Percentiles rank a stretch among this genome's conserved stretches.
phyloP scores from a whole-genome alignment of 2,329 filamentous ascomycete genomes.

The Aspergillus japonicus region DNA sequence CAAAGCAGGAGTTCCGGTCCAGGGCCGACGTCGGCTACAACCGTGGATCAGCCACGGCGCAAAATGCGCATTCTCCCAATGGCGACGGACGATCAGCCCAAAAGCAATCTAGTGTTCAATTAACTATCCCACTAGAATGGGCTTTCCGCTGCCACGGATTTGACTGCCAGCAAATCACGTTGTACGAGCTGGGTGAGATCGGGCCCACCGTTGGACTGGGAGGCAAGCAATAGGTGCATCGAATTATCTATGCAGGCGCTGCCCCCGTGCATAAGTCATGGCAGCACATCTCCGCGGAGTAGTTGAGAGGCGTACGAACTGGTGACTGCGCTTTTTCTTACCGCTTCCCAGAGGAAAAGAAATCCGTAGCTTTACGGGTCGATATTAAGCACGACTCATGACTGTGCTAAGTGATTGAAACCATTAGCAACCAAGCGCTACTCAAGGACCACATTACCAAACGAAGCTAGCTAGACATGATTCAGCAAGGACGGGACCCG shows the following conservation, averaged over 20 bases:
- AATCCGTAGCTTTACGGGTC: background rate
- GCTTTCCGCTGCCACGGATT: slow-evolving; percentile 14
- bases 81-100: background rate
- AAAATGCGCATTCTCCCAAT: background rate
- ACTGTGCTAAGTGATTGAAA: background rate
- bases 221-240: background rate
- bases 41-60: background rate
- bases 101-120: background rate
- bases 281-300: background rate
- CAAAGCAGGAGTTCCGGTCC: background rate
- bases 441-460: background rate
- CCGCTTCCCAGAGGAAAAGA: background rate
- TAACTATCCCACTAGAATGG: slow-evolving; percentile 12
- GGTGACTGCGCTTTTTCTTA: background rate
- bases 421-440: background rate
- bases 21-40: background rate
- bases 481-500: background rate
- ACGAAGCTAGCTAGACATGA: background rate
- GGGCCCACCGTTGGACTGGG: slow-evolving; percentile 6
- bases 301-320: no score
- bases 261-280: background rate
- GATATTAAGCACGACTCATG: background rate
- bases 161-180: slow-evolving; percentile 17
- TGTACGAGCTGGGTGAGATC: background rate
- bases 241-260: background rate